Evolutionary conservation across 352 stramenopile species (phyloP).

Genomic region (Pythium monospermum): DNA sequence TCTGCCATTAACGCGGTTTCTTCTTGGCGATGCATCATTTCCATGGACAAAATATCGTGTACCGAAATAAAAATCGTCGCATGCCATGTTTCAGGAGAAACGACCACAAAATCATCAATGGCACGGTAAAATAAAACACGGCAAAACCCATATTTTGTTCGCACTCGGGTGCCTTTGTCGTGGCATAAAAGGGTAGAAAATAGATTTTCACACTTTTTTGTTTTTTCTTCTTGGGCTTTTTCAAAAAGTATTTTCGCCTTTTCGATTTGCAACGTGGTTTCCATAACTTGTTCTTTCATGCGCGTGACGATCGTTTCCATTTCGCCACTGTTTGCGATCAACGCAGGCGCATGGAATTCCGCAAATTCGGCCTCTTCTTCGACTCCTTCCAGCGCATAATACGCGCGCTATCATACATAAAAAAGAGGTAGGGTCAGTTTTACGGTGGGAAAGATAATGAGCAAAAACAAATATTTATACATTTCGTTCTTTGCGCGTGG

Average conservation of each 20-base stretch:
- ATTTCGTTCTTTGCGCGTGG: constrained; percentile 39
- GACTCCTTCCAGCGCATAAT: constrained; percentile 54
- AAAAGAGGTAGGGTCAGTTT: neutral
- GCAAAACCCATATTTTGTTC: constrained; percentile 46
- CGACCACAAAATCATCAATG: constrained; percentile 44
- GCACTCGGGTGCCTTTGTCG: constrained; percentile 29
- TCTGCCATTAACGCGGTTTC: constrained; percentile 39
- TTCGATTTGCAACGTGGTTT: constrained; percentile 18
- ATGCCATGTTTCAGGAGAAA: constrained; percentile 39
- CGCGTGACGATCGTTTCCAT: constrained; percentile 46
- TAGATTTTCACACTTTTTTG: constrained; percentile 18
- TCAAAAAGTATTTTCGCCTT: constrained; percentile 17
- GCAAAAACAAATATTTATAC: too few relatives aligned
- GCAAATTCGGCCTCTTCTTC: constrained; percentile 77
- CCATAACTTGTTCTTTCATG: constrained; percentile 24
- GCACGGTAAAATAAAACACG: constrained; percentile 43
- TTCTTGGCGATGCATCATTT: constrained; percentile 41
- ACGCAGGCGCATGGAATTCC: constrained; percentile 55
- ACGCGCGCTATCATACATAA: constrained; percentile 23
- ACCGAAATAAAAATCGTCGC: constrained; percentile 49
- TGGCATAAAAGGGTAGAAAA: constrained; percentile 42
- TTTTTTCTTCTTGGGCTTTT: constrained; percentile 12
- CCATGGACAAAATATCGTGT: constrained; percentile 33
- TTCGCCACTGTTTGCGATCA: constrained; percentile 52
- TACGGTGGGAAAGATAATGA: neutral